phyloP scores from a whole-genome alignment of 805 yeast species.

The Cyberlindnera mycetangii region DNA sequence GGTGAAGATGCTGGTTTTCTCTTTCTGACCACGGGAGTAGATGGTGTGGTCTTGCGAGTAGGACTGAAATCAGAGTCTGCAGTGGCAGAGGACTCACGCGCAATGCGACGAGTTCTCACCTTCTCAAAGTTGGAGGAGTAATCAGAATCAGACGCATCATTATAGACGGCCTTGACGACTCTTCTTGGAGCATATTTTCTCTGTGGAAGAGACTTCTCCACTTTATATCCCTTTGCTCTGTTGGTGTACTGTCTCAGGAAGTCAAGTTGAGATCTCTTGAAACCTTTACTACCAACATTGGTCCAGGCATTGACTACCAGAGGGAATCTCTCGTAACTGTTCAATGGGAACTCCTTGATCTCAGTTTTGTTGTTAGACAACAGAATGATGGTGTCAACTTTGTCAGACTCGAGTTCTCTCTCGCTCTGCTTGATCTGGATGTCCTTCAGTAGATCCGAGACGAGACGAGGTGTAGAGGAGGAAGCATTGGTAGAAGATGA shows the following conservation, averaged over 20 bases:
- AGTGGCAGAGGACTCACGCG: constrained; percentile 33
- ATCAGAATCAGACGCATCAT: constrained; percentile 31
- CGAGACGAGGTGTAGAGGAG: constrained; percentile 14
- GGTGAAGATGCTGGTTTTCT: constrained; percentile 39
- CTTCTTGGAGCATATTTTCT: constrained; percentile 28
- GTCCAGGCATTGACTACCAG: constrained; percentile 53
- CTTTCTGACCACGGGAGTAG: constrained; percentile 36
- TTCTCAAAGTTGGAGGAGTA: constrained; percentile 38
- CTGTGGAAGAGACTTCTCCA: constrained; percentile 7
- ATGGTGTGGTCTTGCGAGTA: constrained; percentile 25
- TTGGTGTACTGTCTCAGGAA: constrained; percentile 49
- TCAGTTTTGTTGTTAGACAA: constrained; percentile 13
- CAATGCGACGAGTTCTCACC: constrained; percentile 59
- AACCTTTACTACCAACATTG: constrained; percentile 39
- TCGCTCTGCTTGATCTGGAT: constrained; percentile 21
- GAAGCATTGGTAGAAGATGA: constrained; percentile 7
- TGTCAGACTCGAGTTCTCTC: constrained; percentile 1
- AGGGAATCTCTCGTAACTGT: constrained; percentile 42
- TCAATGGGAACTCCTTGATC: constrained; percentile 43
- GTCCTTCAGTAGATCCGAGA: constrained; percentile 19
- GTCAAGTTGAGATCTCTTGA: constrained; percentile 45
- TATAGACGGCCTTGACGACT: constrained; percentile 17
- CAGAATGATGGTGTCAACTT: constrained; percentile 19
- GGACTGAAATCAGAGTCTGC: constrained; percentile 29
- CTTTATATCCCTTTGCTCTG: constrained; percentile 26